phyloP scores from a whole-genome alignment of 768 basidiomycete species.

The Kockovaella imperatae region DNA sequence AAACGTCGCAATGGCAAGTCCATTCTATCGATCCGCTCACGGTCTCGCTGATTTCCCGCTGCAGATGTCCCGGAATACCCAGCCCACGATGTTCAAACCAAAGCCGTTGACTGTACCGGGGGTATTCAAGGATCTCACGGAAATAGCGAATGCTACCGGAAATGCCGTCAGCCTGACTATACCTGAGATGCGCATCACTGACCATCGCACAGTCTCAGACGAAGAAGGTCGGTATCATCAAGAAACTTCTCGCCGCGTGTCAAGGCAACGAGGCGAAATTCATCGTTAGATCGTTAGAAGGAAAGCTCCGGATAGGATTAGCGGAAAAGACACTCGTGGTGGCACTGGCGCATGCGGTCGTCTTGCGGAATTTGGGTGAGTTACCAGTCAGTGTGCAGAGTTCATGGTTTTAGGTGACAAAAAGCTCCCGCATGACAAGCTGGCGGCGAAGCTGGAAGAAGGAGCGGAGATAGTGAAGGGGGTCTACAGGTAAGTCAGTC shows the following conservation, averaged over 20 bases:
- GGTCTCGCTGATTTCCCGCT: background rate
- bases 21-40: background rate
- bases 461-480: conserved; percentile 70
- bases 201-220: conserved; percentile 63
- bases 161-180: conserved; percentile 56
- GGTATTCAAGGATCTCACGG: conserved; percentile 81
- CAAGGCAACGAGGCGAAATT: conserved; percentile 91
- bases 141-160: conserved; percentile 79
- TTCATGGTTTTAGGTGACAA: conserved; percentile 54
- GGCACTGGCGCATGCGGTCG: conserved; percentile 83
- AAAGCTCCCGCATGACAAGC: conserved; percentile 65
- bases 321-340: conserved; percentile 94
- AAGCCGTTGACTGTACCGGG: conserved; percentile 79
- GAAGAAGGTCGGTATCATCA: conserved; percentile 91
- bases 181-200: background rate
- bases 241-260: conserved; percentile 85
- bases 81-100: conserved; percentile 89
- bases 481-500: conserved; percentile 69
- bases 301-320: conserved; percentile 92
- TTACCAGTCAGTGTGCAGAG: conserved; percentile 39
- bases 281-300: conserved; percentile 88
- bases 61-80: conserved; percentile 81
- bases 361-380: conserved; percentile 64
- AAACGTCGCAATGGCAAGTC: conserved; percentile 80
- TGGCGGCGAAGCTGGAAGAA: conserved; percentile 65